Evolutionary conservation across 371 early-diverging fungal species (phyloP).

Genomic region (Mortierella sp.): DNA sequence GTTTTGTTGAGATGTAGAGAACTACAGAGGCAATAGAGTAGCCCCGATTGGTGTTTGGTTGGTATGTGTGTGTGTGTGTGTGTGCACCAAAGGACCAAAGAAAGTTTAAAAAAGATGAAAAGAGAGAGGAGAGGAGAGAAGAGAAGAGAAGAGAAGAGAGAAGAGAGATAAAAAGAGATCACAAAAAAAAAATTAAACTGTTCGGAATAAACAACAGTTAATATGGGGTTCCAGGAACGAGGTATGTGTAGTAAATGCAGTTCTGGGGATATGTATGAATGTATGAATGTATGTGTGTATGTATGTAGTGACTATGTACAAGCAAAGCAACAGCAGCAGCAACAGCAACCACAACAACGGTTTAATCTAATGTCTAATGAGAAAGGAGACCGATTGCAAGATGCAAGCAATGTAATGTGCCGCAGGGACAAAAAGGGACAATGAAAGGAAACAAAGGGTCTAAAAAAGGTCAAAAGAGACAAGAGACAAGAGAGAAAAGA

Average conservation of each 20-base stretch:
- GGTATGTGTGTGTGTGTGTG: no score
- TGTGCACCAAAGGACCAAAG: no score
- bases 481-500: background rate
- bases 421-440: background rate
- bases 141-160: no score
- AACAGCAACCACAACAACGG: no score
- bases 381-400: no score
- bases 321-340: no score
- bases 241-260: background rate
- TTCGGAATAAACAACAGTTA: background rate
- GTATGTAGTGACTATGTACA: background rate
- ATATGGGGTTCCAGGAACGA: background rate
- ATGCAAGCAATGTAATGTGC: background rate
- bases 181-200: no score
- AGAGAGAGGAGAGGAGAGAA: no score
- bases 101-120: no score
- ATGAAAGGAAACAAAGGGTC: background rate
- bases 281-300: background rate
- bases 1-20: background rate
- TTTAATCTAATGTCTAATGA: no score
- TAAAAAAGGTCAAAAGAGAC: background rate
- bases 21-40: background rate
- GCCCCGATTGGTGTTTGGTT: background rate
- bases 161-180: no score
- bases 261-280: background rate